Conservation (phyloP, 176 grass and related monocot genomes). For the Zoysia japonica region DNA sequence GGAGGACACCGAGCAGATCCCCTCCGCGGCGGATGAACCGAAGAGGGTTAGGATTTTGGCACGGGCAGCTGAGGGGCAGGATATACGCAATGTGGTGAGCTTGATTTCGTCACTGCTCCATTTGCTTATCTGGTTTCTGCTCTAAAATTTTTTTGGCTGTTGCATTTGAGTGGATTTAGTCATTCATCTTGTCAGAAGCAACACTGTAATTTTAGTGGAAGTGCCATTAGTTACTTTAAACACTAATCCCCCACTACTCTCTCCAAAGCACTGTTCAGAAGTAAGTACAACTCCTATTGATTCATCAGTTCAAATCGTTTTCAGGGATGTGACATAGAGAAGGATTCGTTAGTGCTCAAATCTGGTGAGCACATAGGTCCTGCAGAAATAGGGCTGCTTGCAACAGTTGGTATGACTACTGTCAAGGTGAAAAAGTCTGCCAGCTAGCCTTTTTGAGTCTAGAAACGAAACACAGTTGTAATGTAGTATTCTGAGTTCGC, state of each 20-base stretch:
- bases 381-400: slow-evolving; percentile 85
- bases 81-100: slow-evolving; percentile 77
- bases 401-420: slow-evolving; percentile 70
- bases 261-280: not conserved
- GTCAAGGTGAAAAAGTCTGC: slow-evolving; percentile 57
- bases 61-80: slow-evolving; percentile 43
- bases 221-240: not conserved
- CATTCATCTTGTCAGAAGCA: not conserved
- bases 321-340: slow-evolving; percentile 90
- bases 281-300: not conserved
- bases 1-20: slow-evolving; percentile 73
- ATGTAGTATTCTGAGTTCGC: slow-evolving; percentile 16
- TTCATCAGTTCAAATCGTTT: slow-evolving; percentile 18
- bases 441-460: not conserved
- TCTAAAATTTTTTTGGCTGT: not conserved
- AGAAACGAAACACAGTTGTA: not conserved
- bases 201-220: not conserved
- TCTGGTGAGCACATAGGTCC: slow-evolving; percentile 73
- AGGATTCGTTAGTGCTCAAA: slow-evolving; percentile 64
- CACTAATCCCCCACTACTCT: not conserved
- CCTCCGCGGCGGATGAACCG: slow-evolving; percentile 28
- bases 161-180: slow-evolving; percentile 8
- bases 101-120: not conserved
- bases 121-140: not conserved
- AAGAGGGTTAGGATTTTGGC: slow-evolving; percentile 74